Evolutionary conservation across 495 filamentous ascomycete genomes (phyloP).

Genomic region (Penicillium lagena): DNA sequence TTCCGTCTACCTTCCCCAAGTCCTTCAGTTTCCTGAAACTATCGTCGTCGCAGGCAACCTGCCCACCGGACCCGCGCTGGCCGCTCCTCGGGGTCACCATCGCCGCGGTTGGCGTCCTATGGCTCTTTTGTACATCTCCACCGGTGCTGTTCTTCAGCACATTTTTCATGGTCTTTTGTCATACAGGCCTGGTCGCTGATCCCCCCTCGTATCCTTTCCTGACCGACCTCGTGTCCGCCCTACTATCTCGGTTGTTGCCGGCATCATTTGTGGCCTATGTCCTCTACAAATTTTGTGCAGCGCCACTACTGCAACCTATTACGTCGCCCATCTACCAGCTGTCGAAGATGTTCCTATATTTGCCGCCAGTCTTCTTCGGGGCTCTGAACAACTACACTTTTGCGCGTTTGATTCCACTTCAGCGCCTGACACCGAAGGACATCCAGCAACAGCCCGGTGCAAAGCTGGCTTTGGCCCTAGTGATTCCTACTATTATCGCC

Average conservation of each 20-base stretch:
- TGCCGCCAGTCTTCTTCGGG: conserved; percentile 71
- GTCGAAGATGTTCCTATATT: conserved; percentile 68
- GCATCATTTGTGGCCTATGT: conserved; percentile 71
- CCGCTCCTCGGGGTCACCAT: conserved; percentile 66
- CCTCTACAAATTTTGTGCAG: conserved; percentile 62
- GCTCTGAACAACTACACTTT: conserved; percentile 80
- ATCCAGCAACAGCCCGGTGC: conserved; percentile 73
- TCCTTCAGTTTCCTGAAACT: conserved; percentile 59
- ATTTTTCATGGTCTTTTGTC: conserved; percentile 69
- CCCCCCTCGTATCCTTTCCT: conserved; percentile 53
- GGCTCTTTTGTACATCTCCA: conserved; percentile 63
- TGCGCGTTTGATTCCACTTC: conserved; percentile 69
- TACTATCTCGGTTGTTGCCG: conserved; percentile 69
- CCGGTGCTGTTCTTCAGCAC: conserved; percentile 64
- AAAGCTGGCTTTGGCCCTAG: conserved; percentile 58
- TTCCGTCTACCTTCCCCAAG: conserved; percentile 73
- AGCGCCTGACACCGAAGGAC: conserved; percentile 70
- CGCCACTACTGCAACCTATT: conserved; percentile 47
- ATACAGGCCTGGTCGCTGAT: conserved; percentile 74
- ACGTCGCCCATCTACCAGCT: conserved; percentile 52
- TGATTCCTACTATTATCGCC: conserved; percentile 53
- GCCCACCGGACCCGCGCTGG: conserved; percentile 62
- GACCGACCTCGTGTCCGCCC: conserved; percentile 56
- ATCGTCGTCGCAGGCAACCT: conserved; percentile 31
- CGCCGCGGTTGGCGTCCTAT: conserved; percentile 57